Evolutionary conservation across 768 basidiomycete species (phyloP).

Genomic region (Albatrellus ellisii): DNA sequence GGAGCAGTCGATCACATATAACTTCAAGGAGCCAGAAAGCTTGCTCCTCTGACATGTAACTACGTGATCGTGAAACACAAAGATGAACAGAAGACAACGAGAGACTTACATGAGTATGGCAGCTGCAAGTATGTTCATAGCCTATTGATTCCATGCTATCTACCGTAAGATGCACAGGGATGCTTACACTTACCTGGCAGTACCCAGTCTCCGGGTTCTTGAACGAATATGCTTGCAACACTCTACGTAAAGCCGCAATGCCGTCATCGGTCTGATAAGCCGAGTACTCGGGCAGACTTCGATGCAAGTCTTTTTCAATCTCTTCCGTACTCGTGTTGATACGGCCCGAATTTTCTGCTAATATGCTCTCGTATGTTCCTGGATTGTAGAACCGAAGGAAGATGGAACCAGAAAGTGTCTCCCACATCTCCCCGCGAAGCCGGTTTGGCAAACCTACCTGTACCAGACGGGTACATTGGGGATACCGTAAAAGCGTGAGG

Average conservation of each 20-base stretch:
- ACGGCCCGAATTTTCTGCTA: conserved; percentile 66
- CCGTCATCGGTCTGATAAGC: conserved; percentile 91
- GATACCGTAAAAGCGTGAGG: conserved; percentile 90
- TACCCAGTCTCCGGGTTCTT: conserved; percentile 92
- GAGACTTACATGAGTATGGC: conserved; percentile 76
- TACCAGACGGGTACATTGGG: conserved; percentile 91
- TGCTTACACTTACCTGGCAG: conserved; percentile 64
- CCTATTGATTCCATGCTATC: conserved; percentile 28
- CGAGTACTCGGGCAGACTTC: conserved; percentile 92
- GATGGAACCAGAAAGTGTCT: conserved; percentile 87
- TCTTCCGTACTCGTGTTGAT: conserved; percentile 89
- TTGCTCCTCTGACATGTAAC: conserved; percentile 98
- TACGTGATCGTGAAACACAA: conserved; percentile 22
- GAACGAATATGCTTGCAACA: conserved; percentile 91
- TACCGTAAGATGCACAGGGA: background rate
- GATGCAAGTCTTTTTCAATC: conserved; percentile 95
- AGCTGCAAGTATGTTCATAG: conserved; percentile 95
- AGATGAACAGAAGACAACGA: background rate
- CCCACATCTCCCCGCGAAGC: conserved; percentile 96
- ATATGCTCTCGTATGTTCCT: conserved; percentile 62
- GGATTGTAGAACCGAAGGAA: conserved; percentile 83
- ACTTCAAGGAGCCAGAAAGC: conserved; percentile 96
- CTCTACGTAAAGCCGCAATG: conserved; percentile 71
- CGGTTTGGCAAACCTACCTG: conserved; percentile 95
- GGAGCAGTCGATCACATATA: conserved; percentile 85